Evolutionary conservation across 2,329 filamentous ascomycete genomes (phyloP), one percentile per base, ranked within the genome.

Genomic region (Setomelanomma holmii): DNA sequence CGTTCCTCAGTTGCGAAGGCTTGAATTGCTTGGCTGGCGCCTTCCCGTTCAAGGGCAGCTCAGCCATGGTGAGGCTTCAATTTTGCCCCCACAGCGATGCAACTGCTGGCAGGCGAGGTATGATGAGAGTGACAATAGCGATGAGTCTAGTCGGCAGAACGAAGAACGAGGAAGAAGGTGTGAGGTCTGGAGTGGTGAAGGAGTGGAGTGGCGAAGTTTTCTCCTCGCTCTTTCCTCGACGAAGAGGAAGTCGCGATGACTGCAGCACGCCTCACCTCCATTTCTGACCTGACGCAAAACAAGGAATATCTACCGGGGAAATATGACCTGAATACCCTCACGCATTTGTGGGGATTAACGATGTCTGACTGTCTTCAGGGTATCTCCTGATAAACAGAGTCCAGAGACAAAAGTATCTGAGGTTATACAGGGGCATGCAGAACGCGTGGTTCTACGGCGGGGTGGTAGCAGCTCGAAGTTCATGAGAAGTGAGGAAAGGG

Each of bases 1-100:
- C 61, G 23, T 69, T 38, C 16, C 65, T 56, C 19, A 72, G 61
- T 17, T 44, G 49, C 10, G 69, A 73, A 17, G 60, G 61, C 6
- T 23, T 39, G 27, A 35, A 49, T 8, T 5, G 23, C 36, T 44
- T 57, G 6, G 11, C 33, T 17, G 40, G 42, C 20, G 56, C 56
- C 41, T 48, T 50, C 44, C 24, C 56, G 30, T 47, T 55, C 1
- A 48, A 41, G 12, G 46, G 6, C 21, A 21, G 17, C 20, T 62
- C 58, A 24, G 56, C 49, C 64, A 67, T 66, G 23, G 35, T 27
- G 44, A 40, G 21, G 14, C 34, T 17, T 7, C 8, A n/a, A 14
- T 11, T n/a, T 7, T 16, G 10, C 12, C 16, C 11, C 8, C 12
- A n/a, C 34, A 4, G 34, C 34, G n/a, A 16, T 16, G 16, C 14